Evolutionary conservation across 2,329 filamentous ascomycete species (phyloP).

Genomic region (Drechslerella coelobrocha): DNA sequence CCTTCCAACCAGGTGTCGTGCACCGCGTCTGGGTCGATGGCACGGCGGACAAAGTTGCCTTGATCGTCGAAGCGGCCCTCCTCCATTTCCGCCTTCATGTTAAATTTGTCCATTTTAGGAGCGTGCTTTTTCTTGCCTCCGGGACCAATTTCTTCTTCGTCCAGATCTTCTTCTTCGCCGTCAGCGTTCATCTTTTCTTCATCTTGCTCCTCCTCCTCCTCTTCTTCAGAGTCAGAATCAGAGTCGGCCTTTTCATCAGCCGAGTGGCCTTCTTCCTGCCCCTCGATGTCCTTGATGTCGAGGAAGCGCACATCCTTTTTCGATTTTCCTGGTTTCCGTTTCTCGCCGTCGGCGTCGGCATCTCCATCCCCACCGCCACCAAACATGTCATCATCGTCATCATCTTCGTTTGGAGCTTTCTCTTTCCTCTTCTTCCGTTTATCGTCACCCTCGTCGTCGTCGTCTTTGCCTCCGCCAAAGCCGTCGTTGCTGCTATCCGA

Average conservation of each 20-base stretch:
- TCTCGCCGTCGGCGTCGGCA: conserved; percentile 63
- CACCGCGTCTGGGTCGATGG: conserved; percentile 82
- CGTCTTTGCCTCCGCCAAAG: conserved; percentile 76
- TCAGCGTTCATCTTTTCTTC: conserved; percentile 71
- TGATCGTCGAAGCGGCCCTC: conserved; percentile 90
- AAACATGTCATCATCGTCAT: conserved; percentile 60
- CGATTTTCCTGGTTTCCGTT: conserved; percentile 16
- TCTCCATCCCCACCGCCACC: conserved; percentile 62
- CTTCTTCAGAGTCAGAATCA: conserved; percentile 69
- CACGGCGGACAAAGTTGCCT: conserved; percentile 91
- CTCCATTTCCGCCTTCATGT: conserved; percentile 86
- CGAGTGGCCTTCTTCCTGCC: conserved; percentile 70
- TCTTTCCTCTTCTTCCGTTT: conserved; percentile 59
- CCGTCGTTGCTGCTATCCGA: conserved; percentile 87
- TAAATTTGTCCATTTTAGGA: conserved; percentile 94
- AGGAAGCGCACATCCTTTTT: conserved; percentile 69
- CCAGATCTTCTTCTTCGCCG: conserved; percentile 70
- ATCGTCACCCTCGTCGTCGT: conserved; percentile 59
- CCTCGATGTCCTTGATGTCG: conserved; percentile 72
- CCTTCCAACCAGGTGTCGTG: conserved; percentile 95
- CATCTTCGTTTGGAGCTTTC: conserved; percentile 73
- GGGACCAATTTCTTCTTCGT: conserved; percentile 88
- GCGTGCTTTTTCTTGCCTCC: conserved; percentile 92
- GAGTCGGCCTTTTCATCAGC: conserved; percentile 71
- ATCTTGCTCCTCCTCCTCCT: conserved; percentile 60